Percentiles rank a stretch among this genome's conserved stretches.
phyloP scores from a whole-genome alignment of 2,329 filamentous ascomycete genomes.

The Ceratocystis colombiana region DNA sequence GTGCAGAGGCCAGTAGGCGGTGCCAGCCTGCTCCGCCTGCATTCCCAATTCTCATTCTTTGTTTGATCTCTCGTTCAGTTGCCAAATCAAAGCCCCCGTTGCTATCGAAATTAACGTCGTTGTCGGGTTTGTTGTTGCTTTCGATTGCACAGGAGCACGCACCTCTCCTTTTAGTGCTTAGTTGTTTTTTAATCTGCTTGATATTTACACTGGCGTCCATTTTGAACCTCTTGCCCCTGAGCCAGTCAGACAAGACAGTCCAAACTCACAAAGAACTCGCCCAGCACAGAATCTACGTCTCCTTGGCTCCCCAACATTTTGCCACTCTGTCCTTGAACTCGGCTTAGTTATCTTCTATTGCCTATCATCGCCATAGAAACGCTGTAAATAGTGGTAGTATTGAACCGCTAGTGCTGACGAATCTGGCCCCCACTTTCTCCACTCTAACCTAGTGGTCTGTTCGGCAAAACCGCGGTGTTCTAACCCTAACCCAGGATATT shows the following conservation, averaged over 20 bases:
- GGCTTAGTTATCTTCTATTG: background rate
- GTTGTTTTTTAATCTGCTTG: background rate
- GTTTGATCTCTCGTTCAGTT: background rate
- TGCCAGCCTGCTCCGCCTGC: constrained; percentile 5
- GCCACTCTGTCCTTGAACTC: background rate
- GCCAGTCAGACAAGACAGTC: background rate
- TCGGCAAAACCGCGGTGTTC: background rate
- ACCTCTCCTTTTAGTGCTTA: background rate
- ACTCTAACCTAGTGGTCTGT: background rate
- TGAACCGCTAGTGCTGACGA: background rate
- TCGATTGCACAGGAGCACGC: background rate
- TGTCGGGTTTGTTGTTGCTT: background rate
- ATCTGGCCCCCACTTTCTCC: background rate
- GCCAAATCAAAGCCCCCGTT: background rate
- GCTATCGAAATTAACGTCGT: background rate
- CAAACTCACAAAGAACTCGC: background rate
- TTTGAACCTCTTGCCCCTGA: background rate
- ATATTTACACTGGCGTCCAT: background rate
- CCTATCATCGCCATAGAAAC: constrained; percentile 4
- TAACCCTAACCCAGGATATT: too few relatives aligned
- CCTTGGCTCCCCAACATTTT: background rate
- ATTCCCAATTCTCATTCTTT: background rate
- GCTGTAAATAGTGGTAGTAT: background rate
- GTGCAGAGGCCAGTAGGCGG: background rate
- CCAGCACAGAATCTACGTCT: background rate